Conservation (phyloP, 2,329 filamentous ascomycete species). For the Volutella citrinella region DNA sequence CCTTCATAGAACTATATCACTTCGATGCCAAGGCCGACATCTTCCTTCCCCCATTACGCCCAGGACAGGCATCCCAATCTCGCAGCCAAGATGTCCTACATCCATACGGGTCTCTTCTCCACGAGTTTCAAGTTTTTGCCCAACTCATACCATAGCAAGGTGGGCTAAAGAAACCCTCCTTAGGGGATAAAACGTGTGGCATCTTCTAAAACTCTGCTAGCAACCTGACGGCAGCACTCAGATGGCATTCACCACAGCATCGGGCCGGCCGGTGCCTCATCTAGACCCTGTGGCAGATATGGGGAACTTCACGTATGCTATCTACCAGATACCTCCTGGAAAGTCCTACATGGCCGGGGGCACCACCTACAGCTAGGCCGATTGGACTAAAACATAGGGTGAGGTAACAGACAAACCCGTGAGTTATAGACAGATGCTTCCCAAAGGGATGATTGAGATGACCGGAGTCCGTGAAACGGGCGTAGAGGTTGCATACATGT, state of each 20-base stretch:
- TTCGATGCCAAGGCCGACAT: conserved; percentile 53
- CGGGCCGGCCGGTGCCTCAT: conserved; percentile 39
- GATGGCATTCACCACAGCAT: conserved; percentile 44
- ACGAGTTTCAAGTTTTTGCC: conserved; percentile 47
- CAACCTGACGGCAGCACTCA: conserved; percentile 39
- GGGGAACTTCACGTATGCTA: conserved; percentile 46
- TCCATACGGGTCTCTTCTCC: conserved; percentile 48
- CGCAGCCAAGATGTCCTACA: conserved; percentile 48
- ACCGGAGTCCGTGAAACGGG: conserved; percentile 40
- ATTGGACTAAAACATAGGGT: conserved; percentile 43
- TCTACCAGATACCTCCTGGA: conserved; percentile 47
- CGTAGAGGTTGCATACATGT: conserved; percentile 45
- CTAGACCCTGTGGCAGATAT: conserved; percentile 44
- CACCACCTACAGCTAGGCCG: conserved; percentile 42
- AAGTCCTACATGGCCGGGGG: conserved; percentile 48
- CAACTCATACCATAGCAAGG: conserved; percentile 44
- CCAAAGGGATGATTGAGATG: conserved; percentile 38
- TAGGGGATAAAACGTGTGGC: too few species aligned
- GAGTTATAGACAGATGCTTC: conserved; percentile 37
- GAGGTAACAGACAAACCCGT: conserved; percentile 31
- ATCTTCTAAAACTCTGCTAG: conserved; percentile 20
- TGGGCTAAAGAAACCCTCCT: conserved; percentile 14
- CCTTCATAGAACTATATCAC: conserved; percentile 48
- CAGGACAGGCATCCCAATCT: conserved; percentile 39
- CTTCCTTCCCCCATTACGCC: conserved; percentile 45